Evolutionary conservation across 805 yeast species (phyloP).

Genomic region (Pichia phayaonensis): DNA sequence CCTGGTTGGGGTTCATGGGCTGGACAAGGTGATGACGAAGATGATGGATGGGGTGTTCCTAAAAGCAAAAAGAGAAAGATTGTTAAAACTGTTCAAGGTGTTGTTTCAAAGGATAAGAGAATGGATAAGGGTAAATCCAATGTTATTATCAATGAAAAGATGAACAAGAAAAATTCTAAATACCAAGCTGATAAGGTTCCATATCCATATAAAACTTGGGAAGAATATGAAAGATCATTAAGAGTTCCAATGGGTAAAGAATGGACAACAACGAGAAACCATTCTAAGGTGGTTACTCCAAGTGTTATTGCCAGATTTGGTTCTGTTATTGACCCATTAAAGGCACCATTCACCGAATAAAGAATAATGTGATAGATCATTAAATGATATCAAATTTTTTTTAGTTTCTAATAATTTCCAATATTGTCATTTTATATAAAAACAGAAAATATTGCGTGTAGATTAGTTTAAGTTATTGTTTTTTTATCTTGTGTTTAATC

Average conservation of each 20-base stretch:
- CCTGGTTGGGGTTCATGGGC: slow-evolving; percentile 99
- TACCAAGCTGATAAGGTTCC: slow-evolving; percentile 90
- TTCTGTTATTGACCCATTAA: slow-evolving; percentile 82
- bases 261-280: slow-evolving; percentile 86
- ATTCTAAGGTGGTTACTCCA: slow-evolving; percentile 85
- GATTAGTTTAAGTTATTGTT: background rate
- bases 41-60: slow-evolving; percentile 16
- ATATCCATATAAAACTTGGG: slow-evolving; percentile 86
- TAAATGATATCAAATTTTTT: background rate
- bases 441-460: background rate
- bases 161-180: slow-evolving; percentile 75
- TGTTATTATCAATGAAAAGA: slow-evolving; percentile 84
- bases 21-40: slow-evolving; percentile 40
- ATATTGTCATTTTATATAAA: background rate
- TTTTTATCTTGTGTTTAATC: background rate
- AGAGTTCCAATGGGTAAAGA: slow-evolving; percentile 97
- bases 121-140: slow-evolving; percentile 67
- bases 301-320: slow-evolving; percentile 82
- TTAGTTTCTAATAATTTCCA: background rate
- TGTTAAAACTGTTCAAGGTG: slow-evolving; percentile 69
- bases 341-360: slow-evolving; percentile 63
- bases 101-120: slow-evolving; percentile 62
- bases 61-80: slow-evolving; percentile 49
- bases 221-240: slow-evolving; percentile 89
- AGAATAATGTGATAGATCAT: background rate